Evolutionary conservation across 441 rosid species (phyloP), one percentile per base, ranked within the genome.

Genomic region (Pelargonium myrrhifolium): DNA sequence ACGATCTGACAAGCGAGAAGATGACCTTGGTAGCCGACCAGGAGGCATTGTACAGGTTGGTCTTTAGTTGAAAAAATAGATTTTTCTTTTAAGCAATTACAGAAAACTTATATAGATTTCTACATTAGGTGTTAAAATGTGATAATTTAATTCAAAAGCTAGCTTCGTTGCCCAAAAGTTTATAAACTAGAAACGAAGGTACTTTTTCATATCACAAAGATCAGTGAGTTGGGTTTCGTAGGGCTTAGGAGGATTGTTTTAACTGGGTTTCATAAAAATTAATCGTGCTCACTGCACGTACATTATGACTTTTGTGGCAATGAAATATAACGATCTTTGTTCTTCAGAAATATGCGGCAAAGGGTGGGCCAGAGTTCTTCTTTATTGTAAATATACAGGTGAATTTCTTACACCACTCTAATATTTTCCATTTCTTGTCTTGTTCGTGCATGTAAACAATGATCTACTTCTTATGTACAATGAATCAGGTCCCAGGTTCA

Each of bases 11-110:
- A 93, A 88, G 77, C 83, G 89, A 67, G 99, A 93, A 76, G 97
- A 93, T 85, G 93, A 91, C 77, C 84, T 93, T 61, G 95, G 90
- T 28, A 80, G 89, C 47, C 95, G 96, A 70, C 87, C 93, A 26
- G 97, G 88, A 72, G 84, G 98, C 83, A 86, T 90, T 68, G 97
- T 93, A 80, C 97, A 90, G 96, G 95, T 88, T 62, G 72, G 74
- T 31, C 68, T 78, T 63, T 70, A 37, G 45, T 47, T 39, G 20
- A n/a, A n/a, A 15, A 65, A 17, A 55, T 35, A 55, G 4, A 40
- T 14, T 40, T 18, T 49, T 66, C 63, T 63, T 67, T n/a, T n/a
- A 28, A 21, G 21, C 21, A 20, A 56, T 18, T 21, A 56, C 39
- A 56, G 61, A 12, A 20, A 56, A 12, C 4, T 20, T 20, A 9